phyloP scores from a whole-genome alignment of 2,329 filamentous ascomycete genomes.

The Gyromitra esculenta region DNA sequence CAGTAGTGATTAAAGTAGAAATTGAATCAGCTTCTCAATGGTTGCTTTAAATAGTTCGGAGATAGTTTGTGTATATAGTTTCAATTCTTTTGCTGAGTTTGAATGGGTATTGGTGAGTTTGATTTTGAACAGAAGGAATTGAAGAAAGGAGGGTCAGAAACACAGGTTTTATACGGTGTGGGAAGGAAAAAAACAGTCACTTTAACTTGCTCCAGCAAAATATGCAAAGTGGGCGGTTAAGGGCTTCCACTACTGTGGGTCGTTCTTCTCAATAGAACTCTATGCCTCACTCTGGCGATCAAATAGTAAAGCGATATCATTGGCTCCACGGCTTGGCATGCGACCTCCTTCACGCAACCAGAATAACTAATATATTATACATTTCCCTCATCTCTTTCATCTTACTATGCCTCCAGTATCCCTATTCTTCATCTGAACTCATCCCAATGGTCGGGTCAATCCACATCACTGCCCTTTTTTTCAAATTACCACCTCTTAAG shows the following conservation, averaged over 20 bases:
- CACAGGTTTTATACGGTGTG: background rate
- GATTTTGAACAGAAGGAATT: no score
- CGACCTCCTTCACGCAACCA: background rate
- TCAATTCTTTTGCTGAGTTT: no score
- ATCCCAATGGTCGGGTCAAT: constrained; percentile 36
- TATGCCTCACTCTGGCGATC: background rate
- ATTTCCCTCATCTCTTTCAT: background rate
- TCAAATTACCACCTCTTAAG: constrained; percentile 31
- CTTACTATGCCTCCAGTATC: background rate
- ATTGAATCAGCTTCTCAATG: no score
- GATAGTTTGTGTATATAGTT: no score
- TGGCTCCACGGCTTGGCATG: constrained; percentile 16
- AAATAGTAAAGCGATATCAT: constrained; percentile 3
- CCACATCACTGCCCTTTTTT: constrained; percentile 28
- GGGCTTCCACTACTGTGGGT: background rate
- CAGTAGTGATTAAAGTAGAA: no score
- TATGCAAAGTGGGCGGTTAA: background rate
- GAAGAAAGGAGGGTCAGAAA: no score
- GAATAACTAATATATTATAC: background rate
- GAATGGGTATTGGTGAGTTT: no score
- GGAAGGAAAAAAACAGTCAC: background rate
- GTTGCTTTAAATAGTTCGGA: no score
- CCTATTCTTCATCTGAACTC: constrained; percentile 7
- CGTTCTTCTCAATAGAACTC: background rate
- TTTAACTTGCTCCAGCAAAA: no score